phyloP scores from a whole-genome alignment of 2,329 filamentous ascomycete species.

The Cephalotrichum gorgonifer region DNA sequence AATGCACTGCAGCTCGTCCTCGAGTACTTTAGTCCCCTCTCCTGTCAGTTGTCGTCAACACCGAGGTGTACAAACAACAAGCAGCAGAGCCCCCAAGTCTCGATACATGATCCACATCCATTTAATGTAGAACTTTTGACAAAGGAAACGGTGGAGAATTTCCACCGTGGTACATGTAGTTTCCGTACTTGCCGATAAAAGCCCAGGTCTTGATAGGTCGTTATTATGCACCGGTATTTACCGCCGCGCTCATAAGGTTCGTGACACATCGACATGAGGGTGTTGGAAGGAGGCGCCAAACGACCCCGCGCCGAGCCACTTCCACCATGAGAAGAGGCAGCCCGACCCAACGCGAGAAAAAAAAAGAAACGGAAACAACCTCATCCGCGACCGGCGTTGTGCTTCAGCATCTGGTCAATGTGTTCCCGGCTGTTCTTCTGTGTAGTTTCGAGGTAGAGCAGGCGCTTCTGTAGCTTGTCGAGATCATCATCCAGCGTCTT shows the following conservation, averaged over 20 bases:
- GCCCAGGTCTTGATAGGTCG: not conserved
- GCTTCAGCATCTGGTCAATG: conserved; percentile 69
- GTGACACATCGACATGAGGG: not conserved
- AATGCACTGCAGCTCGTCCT: no score
- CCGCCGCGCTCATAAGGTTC: not conserved
- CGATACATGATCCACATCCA: not conserved
- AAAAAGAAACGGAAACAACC: not conserved
- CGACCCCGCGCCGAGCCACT: not conserved
- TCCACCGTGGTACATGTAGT: not conserved
- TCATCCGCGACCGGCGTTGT: not conserved
- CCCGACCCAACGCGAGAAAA: not conserved
- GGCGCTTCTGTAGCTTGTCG: conserved; percentile 71
- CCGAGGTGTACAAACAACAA: no score
- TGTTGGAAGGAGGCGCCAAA: not conserved
- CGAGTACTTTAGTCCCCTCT: no score
- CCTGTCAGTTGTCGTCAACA: no score
- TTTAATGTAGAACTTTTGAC: not conserved
- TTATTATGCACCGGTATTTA: not conserved
- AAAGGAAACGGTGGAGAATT: not conserved
- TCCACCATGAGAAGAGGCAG: not conserved
- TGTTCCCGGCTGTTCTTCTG: conserved; percentile 89
- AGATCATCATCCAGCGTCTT: conserved; percentile 69
- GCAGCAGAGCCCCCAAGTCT: no score
- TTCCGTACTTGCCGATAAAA: no score
- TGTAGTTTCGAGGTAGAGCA: conserved; percentile 89